Conservation (phyloP, 164 flowering plant genomes). For the Vitis labrusca region DNA sequence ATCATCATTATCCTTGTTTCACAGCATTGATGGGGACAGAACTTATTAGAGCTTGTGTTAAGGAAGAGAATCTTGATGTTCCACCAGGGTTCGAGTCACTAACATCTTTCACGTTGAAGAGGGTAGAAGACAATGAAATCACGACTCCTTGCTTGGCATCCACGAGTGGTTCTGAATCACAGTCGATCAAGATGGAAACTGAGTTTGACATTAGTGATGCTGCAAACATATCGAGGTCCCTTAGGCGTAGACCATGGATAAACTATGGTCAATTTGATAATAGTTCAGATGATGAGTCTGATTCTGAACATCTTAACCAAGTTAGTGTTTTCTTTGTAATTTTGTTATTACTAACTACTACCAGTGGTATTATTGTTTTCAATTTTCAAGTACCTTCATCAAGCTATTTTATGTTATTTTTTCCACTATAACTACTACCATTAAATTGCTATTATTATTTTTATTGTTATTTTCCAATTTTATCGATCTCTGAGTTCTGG, state of each 20-base stretch:
- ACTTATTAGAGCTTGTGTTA: slow-evolving; percentile 42
- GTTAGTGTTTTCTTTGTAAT: slow-evolving; percentile 26
- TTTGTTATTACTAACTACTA: background rate
- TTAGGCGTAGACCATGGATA: slow-evolving; percentile 42
- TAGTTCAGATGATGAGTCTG: slow-evolving; percentile 71
- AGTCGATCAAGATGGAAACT: slow-evolving; percentile 26
- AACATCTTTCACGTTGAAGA: slow-evolving; percentile 45
- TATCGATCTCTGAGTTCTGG: too few species aligned
- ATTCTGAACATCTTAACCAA: slow-evolving; percentile 44
- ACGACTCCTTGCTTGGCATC: slow-evolving; percentile 28
- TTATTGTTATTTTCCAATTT: too few species aligned
- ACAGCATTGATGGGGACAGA: slow-evolving; percentile 56
- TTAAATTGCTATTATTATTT: too few species aligned
- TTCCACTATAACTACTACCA: too few species aligned
- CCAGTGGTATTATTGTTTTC: background rate
- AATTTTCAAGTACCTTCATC: background rate
- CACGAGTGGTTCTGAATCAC: slow-evolving; percentile 30
- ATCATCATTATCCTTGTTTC: background rate
- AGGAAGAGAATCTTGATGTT: slow-evolving; percentile 66
- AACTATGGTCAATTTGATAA: slow-evolving; percentile 45
- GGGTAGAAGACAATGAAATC: slow-evolving; percentile 26
- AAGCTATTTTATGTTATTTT: background rate
- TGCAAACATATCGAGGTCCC: slow-evolving; percentile 35
- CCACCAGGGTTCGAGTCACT: slow-evolving; percentile 75
- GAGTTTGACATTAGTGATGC: slow-evolving; percentile 27